Conservation (phyloP, 192 early-diverging fungal species). For the Obelidium mucronatum region DNA sequence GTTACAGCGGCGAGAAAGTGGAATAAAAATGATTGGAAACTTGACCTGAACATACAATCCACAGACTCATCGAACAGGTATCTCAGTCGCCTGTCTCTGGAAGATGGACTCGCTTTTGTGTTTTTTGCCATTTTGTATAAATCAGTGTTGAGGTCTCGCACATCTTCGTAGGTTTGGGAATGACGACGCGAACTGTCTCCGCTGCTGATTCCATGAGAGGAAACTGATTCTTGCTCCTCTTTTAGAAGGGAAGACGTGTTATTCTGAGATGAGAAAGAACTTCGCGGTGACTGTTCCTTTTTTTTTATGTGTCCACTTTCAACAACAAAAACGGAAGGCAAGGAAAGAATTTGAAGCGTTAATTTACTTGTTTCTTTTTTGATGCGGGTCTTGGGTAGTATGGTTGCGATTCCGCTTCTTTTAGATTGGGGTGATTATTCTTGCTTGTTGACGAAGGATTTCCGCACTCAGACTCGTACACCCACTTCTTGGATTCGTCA, state of each 20-base stretch:
- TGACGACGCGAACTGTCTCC: conserved; percentile 15
- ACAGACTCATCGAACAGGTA: conserved; percentile 27
- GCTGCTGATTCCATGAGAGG: conserved; percentile 11
- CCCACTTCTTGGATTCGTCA: conserved; percentile 22
- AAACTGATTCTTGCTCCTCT: not conserved
- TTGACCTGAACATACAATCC: conserved; percentile 34
- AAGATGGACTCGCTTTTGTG: not conserved
- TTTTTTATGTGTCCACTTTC: too few relatives aligned
- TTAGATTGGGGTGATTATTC: too few relatives aligned
- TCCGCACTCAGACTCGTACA: conserved; percentile 10
- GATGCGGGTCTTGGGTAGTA: too few relatives aligned
- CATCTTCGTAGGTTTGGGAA: conserved; percentile 35
- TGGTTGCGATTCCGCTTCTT: too few relatives aligned
- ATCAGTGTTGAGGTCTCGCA: conserved; percentile 31
- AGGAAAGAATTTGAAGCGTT: too few relatives aligned
- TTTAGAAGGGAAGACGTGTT: not conserved
- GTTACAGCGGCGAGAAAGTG: too few relatives aligned
- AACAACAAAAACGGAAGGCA: too few relatives aligned
- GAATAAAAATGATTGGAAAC: not conserved
- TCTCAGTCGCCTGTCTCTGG: conserved; percentile 11
- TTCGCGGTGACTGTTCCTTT: too few relatives aligned
- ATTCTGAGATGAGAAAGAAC: too few relatives aligned
- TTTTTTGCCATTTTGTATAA: conserved; percentile 8
- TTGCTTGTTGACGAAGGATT: too few relatives aligned
- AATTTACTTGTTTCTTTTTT: too few relatives aligned